phyloP scores from a whole-genome alignment of 164 flowering plant genomes.

The Santalum album region DNA sequence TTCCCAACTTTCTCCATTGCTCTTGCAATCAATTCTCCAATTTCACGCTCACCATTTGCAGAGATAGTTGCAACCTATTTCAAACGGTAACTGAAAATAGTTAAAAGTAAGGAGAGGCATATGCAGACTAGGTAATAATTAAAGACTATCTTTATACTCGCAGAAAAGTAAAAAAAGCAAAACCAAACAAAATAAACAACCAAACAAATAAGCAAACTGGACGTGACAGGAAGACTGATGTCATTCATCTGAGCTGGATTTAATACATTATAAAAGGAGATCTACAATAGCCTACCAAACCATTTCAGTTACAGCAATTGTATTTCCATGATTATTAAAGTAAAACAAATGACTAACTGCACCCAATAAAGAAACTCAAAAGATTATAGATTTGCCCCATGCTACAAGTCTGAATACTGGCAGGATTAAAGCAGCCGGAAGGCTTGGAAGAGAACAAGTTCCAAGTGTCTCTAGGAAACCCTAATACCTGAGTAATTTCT shows the following conservation, averaged over 20 bases:
- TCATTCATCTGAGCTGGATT: too few relatives aligned
- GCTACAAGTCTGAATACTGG: not conserved
- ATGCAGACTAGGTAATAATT: too few relatives aligned
- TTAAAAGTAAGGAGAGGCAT: not conserved
- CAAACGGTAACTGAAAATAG: not conserved
- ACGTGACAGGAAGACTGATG: too few relatives aligned
- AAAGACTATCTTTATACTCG: too few relatives aligned
- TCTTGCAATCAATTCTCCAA: constrained; percentile 74
- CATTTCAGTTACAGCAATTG: not conserved
- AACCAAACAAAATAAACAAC: too few relatives aligned
- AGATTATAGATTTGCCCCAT: too few relatives aligned
- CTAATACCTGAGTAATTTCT: constrained; percentile 80
- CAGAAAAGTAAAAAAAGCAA: too few relatives aligned
- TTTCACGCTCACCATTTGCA: constrained; percentile 84
- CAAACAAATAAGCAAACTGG: too few relatives aligned
- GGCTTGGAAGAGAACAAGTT: not conserved
- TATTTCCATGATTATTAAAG: not conserved
- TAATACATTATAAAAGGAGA: not conserved
- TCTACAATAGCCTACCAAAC: not conserved
- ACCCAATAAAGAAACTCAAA: too few relatives aligned
- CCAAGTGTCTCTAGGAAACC: not conserved
- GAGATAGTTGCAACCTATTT: constrained; percentile 87
- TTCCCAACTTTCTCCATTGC: constrained; percentile 98
- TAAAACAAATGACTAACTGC: too few relatives aligned
- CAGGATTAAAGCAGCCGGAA: not conserved